Evolutionary conservation across 352 stramenopile genomes (phyloP), one percentile per base, ranked within the genome.

Genomic region (Phytopythium litorale): DNA sequence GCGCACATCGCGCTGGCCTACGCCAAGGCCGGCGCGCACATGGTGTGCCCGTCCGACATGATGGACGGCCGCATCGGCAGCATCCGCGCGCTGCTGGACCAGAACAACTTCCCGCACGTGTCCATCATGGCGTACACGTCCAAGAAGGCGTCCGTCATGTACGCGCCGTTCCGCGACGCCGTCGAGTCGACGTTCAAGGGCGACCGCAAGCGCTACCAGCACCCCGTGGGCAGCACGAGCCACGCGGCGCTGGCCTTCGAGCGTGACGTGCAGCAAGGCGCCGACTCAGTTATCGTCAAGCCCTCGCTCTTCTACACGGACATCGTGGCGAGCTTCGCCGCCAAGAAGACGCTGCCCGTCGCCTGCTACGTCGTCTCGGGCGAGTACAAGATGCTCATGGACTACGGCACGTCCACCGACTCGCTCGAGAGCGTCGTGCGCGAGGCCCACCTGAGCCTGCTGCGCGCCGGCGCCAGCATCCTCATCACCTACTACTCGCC

Each of bases 371-470:
- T 99, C 69, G 97, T 99, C 54, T 98, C 91, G 62, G 97, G 97
- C 67, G 97, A 99, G 80, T 99, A 99, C 88, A 97, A 98, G 75
- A 99, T 99, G 97, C 82, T 99, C 56, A 98, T 98, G 73, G 97
- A 96, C 73, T 96, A 96, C 67, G 88, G 85, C 50, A 83, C 85
- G 60, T 84, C 81, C 38, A 92, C 87, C 46, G 65, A 85, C 51
- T 93, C 87, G 59, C 75, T 96, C 40, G 87, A 96, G 59, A 78
- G 73, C 46, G 87, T 97, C 61, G 86, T 97, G 71, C 82, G 81
- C 19, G 89, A 97, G 68, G 74, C 84, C 5, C 88, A 96, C 63
- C 48, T 96, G 50, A 76, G 79, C 21, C 73, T 94, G 38, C 61
- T 94, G 73, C 89, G 97, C 60, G 97, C 97, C 21, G 97, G 97